Evolutionary conservation across 306 rosid genomes (phyloP).

Genomic region (Citrullus colocynthis): DNA sequence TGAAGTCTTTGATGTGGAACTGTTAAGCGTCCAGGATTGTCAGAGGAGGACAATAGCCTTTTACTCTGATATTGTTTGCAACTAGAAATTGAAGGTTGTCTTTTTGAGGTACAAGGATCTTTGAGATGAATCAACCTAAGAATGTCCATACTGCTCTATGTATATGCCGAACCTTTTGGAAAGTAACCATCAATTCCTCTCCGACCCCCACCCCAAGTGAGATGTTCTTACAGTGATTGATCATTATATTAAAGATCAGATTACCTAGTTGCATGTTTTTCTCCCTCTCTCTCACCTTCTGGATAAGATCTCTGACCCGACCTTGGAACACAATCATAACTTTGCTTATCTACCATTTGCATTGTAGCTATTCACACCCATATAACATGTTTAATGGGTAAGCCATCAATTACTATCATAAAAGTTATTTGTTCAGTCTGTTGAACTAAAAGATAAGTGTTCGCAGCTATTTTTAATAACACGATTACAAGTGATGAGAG

Average conservation of each 20-base stretch:
- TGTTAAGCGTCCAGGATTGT: slow-evolving; percentile 64
- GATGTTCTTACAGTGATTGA: background rate
- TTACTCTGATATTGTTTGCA: slow-evolving; percentile 84
- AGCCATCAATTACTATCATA: too few species aligned
- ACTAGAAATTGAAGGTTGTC: slow-evolving; percentile 9
- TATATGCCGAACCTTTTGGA: background rate
- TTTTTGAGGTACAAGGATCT: background rate
- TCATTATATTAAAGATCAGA: background rate
- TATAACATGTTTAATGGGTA: too few species aligned
- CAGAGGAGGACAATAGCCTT: slow-evolving; percentile 76
- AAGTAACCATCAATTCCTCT: background rate
- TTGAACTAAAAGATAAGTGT: background rate
- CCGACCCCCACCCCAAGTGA: background rate
- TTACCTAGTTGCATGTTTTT: background rate
- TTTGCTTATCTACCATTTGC: background rate
- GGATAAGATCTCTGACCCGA: background rate
- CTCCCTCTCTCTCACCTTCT: background rate
- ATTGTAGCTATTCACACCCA: too few species aligned
- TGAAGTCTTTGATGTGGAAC: slow-evolving; percentile 90
- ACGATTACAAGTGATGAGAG: background rate
- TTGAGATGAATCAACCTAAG: background rate
- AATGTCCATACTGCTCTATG: background rate
- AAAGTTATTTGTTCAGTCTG: background rate
- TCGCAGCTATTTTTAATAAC: too few species aligned
- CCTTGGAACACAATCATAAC: background rate